These are phyloP conservation scores for Hypoxylon trugodes DNA, from an alignment of 495 filamentous ascomycete genomes.

Conservation along the genomic window DNA sequence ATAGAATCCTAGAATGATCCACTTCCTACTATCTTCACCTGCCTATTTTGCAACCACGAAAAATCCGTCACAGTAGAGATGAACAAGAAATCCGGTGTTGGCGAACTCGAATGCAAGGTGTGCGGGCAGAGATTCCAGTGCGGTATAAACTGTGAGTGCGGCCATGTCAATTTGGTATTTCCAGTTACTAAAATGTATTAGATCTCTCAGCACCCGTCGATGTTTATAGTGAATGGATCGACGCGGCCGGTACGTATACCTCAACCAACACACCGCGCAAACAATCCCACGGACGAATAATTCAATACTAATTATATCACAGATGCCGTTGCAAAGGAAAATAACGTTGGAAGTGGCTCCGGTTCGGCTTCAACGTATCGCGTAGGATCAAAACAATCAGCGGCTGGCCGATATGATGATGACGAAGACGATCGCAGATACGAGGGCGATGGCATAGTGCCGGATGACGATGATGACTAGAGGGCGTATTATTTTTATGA, in stretches of 20 bases:
- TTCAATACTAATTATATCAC: constrained; percentile 26
- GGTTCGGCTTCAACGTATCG: constrained; percentile 43
- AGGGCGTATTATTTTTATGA: neutral
- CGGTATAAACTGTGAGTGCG: constrained; percentile 82
- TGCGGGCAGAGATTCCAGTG: constrained; percentile 95
- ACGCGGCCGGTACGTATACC: constrained; percentile 83
- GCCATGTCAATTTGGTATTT: neutral
- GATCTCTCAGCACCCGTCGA: constrained; percentile 90
- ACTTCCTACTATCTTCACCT: constrained; percentile 88
- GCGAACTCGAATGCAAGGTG: constrained; percentile 84
- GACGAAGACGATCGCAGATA: constrained; percentile 57
- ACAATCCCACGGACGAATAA: neutral
- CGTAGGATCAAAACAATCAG: constrained; percentile 50
- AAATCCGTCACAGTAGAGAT: constrained; percentile 86
- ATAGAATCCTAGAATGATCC: constrained; percentile 73
- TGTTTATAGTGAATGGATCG: constrained; percentile 98
- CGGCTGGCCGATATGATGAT: constrained; percentile 55
- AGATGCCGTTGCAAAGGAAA: constrained; percentile 57
- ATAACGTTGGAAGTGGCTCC: constrained; percentile 23
- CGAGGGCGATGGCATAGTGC: constrained; percentile 53
- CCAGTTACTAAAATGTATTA: constrained; percentile 44
- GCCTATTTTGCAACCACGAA: constrained; percentile 98
- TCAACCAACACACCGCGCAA: constrained; percentile 36
- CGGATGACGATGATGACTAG: constrained; percentile 55
- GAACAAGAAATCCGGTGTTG: constrained; percentile 89